phyloP scores from a whole-genome alignment of 352 stramenopile species.

The Pilasporangium apinafurcum region DNA sequence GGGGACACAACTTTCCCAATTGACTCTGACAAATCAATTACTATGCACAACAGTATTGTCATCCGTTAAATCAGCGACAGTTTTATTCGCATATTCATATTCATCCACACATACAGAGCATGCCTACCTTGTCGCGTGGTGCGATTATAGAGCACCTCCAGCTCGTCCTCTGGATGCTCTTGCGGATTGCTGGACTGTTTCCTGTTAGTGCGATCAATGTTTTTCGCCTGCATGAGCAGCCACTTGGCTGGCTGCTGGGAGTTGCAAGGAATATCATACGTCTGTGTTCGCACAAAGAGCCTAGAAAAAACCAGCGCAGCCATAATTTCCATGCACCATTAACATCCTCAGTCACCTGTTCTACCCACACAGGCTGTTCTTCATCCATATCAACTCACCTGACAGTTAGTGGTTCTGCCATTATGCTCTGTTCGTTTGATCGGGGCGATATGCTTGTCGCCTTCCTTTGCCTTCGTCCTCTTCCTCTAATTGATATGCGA shows the following conservation, averaged over 20 bases:
- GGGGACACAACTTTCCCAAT: conserved; percentile 54
- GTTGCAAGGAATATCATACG: conserved; percentile 81
- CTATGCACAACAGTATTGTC: conserved; percentile 13
- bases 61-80: too few relatives aligned
- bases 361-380: background rate
- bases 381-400: conserved; percentile 2
- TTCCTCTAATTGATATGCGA: too few relatives aligned
- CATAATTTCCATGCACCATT: too few relatives aligned
- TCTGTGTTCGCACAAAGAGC: conserved; percentile 74
- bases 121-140: conserved; percentile 33
- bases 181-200: conserved; percentile 15
- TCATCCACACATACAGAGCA: too few relatives aligned
- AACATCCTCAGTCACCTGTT: background rate
- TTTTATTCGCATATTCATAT: too few relatives aligned
- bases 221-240: conserved; percentile 73
- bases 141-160: conserved; percentile 81
- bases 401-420: conserved; percentile 10
- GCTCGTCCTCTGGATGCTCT: conserved; percentile 32
- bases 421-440: background rate
- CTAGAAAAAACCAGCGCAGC: conserved; percentile 11
- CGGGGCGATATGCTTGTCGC: background rate
- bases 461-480: background rate
- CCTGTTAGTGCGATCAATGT: conserved; percentile 58
- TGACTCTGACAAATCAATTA: conserved; percentile 61
- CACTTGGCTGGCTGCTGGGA: conserved; percentile 60